phyloP scores from a whole-genome alignment of 257 asterid genomes.

The Solanum chmielewskii region DNA sequence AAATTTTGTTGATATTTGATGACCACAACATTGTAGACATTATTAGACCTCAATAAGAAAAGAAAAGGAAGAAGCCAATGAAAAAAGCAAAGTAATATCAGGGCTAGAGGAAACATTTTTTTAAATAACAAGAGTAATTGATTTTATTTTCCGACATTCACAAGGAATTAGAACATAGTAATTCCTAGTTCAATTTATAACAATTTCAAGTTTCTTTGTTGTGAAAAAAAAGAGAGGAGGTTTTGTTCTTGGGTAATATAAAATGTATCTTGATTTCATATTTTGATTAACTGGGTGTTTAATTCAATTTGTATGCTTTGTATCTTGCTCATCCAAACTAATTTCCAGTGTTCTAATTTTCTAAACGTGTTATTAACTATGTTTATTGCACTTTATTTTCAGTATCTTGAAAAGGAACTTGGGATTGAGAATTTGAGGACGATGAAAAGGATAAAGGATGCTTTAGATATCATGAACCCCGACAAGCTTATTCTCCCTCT shows the following conservation, averaged over 20 bases:
- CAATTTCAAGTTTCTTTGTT: background rate
- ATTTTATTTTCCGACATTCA: background rate
- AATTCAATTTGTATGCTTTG: background rate
- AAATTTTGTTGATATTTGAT: background rate
- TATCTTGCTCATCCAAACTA: background rate
- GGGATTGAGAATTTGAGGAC: slow-evolving; percentile 86
- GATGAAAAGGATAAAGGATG: slow-evolving; percentile 80
- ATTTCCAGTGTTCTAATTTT: background rate
- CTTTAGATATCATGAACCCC: slow-evolving; percentile 93
- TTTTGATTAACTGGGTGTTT: background rate
- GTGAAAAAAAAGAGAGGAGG: too few relatives aligned
- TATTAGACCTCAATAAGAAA: background rate
- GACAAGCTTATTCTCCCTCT: slow-evolving; percentile 90
- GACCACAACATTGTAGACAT: too few relatives aligned
- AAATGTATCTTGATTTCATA: background rate
- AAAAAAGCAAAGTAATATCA: background rate
- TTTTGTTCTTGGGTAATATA: background rate
- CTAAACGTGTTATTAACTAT: background rate
- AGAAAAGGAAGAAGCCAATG: background rate
- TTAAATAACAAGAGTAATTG: background rate
- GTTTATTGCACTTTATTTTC: background rate
- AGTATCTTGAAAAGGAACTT: slow-evolving; percentile 86
- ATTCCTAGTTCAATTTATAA: background rate
- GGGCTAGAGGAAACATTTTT: background rate
- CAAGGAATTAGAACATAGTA: background rate